Conservation (phyloP, 768 basidiomycete species). For the Naganishia onofrii region DNA sequence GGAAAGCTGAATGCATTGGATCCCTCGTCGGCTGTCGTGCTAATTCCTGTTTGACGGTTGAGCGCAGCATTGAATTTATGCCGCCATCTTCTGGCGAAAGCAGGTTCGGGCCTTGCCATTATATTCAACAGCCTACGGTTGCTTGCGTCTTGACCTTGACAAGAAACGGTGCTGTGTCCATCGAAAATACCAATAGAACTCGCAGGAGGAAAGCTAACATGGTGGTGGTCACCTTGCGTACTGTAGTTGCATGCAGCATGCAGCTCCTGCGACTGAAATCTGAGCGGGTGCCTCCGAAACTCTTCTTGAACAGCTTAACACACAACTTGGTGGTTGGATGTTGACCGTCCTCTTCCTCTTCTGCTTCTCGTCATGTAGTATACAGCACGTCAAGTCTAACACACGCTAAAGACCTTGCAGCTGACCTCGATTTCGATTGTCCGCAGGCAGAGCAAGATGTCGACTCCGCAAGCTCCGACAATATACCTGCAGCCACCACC, state of each 20-base stretch:
- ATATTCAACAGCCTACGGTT: background rate
- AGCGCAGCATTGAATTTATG: slow-evolving; percentile 9
- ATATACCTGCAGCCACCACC: slow-evolving; percentile 29
- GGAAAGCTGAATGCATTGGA: slow-evolving; percentile 27
- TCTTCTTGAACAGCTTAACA: too few species aligned
- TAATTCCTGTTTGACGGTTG: background rate
- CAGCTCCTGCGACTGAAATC: background rate
- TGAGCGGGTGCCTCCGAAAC: background rate
- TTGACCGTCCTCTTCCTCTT: background rate
- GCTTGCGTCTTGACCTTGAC: background rate
- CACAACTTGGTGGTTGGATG: background rate
- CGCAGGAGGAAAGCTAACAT: too few species aligned
- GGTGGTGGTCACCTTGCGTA: too few species aligned
- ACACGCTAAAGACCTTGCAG: background rate
- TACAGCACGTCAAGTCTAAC: background rate
- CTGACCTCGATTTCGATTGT: background rate
- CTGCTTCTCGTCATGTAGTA: background rate
- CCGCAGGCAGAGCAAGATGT: background rate
- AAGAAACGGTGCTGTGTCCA: too few species aligned
- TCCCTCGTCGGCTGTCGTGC: background rate
- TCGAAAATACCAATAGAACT: too few species aligned
- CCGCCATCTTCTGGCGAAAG: slow-evolving; percentile 9
- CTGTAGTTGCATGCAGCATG: too few species aligned
- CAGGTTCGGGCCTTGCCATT: slow-evolving; percentile 8
- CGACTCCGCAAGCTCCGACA: slow-evolving; percentile 11